Percentiles rank a stretch among this genome's conserved stretches.
Evolutionary conservation across 1,284 basidiomycete species (phyloP).

Genomic region (Cryptococcus floricola): DNA sequence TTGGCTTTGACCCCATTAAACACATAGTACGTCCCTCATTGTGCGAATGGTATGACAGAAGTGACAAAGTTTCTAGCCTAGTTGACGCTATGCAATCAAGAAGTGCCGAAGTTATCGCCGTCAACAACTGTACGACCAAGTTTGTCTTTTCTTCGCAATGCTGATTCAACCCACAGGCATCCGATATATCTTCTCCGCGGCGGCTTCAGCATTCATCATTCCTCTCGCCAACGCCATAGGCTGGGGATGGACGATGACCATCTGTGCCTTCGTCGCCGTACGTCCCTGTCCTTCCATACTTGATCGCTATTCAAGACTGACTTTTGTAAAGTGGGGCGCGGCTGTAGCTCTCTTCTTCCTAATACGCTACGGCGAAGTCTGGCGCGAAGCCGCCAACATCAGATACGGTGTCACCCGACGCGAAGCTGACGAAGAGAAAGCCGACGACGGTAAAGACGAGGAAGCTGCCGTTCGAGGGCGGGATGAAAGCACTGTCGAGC

Average conservation of each 20-base stretch:
- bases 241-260: slow-evolving; percentile 55
- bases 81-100: slow-evolving; percentile 58
- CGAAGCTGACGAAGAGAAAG: slow-evolving; percentile 16
- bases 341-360: slow-evolving; percentile 13
- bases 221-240: slow-evolving; percentile 58
- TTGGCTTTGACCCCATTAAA: slow-evolving; percentile 55
- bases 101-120: slow-evolving; percentile 55
- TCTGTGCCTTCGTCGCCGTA: slow-evolving; percentile 51
- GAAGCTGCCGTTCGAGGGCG: slow-evolving; percentile 1
- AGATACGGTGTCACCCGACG: slow-evolving; percentile 14
- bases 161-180: slow-evolving; percentile 8
- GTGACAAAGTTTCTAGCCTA: slow-evolving; percentile 12
- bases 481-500: neutral
- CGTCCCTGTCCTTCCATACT: slow-evolving; percentile 6
- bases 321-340: slow-evolving; percentile 13
- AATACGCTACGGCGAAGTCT: slow-evolving; percentile 29
- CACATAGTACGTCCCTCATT: slow-evolving; percentile 50
- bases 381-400: slow-evolving; percentile 28
- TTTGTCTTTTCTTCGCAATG: too few relatives aligned
- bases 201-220: slow-evolving; percentile 52
- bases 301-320: neutral
- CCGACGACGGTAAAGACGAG: slow-evolving; percentile 9
- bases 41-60: neutral
- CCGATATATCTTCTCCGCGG: slow-evolving; percentile 45
- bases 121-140: slow-evolving; percentile 42